Base-by-base conservation (phyloP, 805 yeast genomes). In the Metschnikowia lunata region DNA sequence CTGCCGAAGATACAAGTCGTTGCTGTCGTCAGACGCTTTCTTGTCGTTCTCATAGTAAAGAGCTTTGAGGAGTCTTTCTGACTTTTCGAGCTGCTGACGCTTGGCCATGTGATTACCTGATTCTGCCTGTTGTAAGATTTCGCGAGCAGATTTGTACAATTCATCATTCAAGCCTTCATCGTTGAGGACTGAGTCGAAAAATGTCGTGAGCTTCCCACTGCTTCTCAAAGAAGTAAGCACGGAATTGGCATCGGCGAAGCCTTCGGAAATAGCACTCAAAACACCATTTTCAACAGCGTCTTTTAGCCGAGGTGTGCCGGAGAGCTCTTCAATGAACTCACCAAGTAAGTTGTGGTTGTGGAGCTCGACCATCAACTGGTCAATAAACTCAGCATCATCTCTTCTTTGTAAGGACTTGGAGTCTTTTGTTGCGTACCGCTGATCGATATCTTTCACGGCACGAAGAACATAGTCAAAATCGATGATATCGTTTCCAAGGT, bases 101-200 rank as follows among this genome's bases (percentile, higher is more conserved):
- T 47, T 46, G 9, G 42, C 42, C 26, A 39, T 18, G 15, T 23
- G 38, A 26, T 39, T 40, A 12, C 39, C 35, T 23, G 34, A 26
- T 26, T 39, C 40, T 27, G 34, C 29, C 10, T 27, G 23, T 26
- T 32, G 37, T 33, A 50, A 40, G 31, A 46, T 36, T 4, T 32
- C 42, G 7, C 38, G 36, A 10, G 52, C 54, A 4, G 41, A n/a
- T 18, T 14, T 10, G 41, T 43, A 50, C 23, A 52, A 45, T 39
- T 50, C 54, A 36, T 46, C 48, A 32, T 50, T 48, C 47, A 52
- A 46, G 26, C 50, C 53, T 8, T 46, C 51, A 34, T 48, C 52
- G 36, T 48, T 50, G 26, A 50, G 43, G 10, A 52, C 49, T 10
- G 53, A 44, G 44, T 52, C 55, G 37, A 52, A 41, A 26, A 52